Evolutionary conservation across 2,329 filamentous ascomycete genomes (phyloP), one percentile per base, ranked within the genome.

Genomic region (Bisporella sp.): DNA sequence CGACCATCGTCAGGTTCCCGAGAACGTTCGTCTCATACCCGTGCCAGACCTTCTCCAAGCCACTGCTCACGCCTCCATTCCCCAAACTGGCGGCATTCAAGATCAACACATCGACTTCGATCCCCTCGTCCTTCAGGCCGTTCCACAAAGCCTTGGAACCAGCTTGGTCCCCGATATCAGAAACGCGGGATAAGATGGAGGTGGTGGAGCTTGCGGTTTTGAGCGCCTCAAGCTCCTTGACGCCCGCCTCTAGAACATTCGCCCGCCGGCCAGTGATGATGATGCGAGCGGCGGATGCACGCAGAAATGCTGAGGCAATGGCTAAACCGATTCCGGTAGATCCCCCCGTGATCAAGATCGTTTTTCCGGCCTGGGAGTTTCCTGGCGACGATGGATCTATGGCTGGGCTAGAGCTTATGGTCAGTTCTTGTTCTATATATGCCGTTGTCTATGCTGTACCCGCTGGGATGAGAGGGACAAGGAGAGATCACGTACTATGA

Each of bases 251-350:
- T 8, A 43, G 41, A 28, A 43, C 21, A 9, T 11, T 8, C 9
- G 41, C 45, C n/a, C 47, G 55, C 42, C 57, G 62, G 6, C 61
- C 62, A 29, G 62, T 56, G 37, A 65, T 53, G 32, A 62, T 48
- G 29, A 68, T 53, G 7, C 48, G 57, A 46, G 60, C 61, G 33
- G 60, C 60, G 4, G 47, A 47, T n/a, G 58, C 54, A 21, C 45
- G 52, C 5, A 63, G 52, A n/a, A 57, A 57, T 4, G 50, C 30
- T 29, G 46, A 33, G 1, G 48, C 57, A 6, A 53, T 55, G n/a
- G 41, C 48, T 28, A 33, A 48, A 33, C 63, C 59, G 3, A 64
- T 58, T 1, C 57, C 58, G 1, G 42, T 49, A 21, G 46, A 49
- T 7, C 55, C 55, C 35, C 52, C 55, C 4, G 48, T 56, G 8